Evolutionary conservation across 257 asterid genomes (phyloP).

Genomic region (Cruciata laevipes): DNA sequence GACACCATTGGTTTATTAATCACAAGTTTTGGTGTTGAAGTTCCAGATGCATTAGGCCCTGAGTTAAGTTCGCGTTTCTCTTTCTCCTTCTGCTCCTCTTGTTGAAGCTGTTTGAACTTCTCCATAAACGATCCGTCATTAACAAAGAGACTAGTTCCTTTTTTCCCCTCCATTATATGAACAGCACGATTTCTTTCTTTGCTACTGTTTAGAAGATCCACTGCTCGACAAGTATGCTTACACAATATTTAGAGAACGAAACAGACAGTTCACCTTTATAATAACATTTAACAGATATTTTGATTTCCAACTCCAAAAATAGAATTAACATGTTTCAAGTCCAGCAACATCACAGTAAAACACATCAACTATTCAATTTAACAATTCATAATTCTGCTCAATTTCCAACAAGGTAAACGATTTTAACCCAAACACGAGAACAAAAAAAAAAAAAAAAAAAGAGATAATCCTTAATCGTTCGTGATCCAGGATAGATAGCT

Average conservation of each 20-base stretch:
- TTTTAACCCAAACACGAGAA: background rate
- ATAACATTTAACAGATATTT: conserved; percentile 15
- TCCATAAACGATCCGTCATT: conserved; percentile 98
- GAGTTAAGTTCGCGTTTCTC: conserved; percentile 39
- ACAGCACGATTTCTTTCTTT: conserved; percentile 30
- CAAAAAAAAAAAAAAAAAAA: no score
- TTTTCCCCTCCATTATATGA: conserved; percentile 63
- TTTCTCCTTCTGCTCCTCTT: conserved; percentile 42
- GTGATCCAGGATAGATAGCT: background rate
- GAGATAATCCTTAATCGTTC: background rate
- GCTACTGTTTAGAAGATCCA: conserved; percentile 29
- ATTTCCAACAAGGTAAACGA: background rate
- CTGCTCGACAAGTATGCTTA: conserved; percentile 80
- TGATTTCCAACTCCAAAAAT: conserved; percentile 1
- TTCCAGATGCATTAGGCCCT: conserved; percentile 36
- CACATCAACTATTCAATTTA: background rate
- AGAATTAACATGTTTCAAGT: background rate
- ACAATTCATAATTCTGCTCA: background rate
- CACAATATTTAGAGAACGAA: conserved; percentile 41
- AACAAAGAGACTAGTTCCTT: conserved; percentile 55
- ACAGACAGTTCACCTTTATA: conserved; percentile 14
- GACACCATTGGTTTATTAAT: conserved; percentile 40
- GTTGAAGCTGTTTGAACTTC: conserved; percentile 89
- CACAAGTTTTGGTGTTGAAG: conserved; percentile 61
- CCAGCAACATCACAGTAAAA: background rate